A percentile compares a stretch with the other conserved stretches of the same genome.
These are phyloP conservation scores for Gossypium turneri DNA, from an alignment of 345 rosid genomes.

Conservation along the genomic window DNA sequence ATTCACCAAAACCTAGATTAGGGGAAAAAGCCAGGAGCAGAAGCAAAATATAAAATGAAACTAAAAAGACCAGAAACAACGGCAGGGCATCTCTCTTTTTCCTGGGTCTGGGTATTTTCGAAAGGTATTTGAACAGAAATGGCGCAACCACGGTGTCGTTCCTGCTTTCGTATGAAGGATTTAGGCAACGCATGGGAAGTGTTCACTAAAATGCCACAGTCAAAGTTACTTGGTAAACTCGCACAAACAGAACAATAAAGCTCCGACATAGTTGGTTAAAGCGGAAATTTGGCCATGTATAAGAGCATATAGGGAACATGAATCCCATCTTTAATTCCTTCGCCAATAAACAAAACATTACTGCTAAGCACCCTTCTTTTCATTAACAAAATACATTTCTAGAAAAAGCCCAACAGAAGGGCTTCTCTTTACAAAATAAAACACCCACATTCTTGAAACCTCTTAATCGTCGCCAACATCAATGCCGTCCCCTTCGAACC, in stretches of 20 bases:
- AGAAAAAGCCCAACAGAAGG: background rate
- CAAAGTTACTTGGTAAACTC: background rate
- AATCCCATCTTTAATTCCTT: background rate
- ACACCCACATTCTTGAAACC: background rate
- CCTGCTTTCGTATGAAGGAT: background rate
- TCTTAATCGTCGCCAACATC: background rate
- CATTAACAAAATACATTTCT: background rate
- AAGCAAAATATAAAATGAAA: too few relatives aligned
- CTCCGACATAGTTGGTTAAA: too few relatives aligned
- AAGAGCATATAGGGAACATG: background rate
- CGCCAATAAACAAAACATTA: background rate
- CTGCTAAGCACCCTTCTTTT: background rate
- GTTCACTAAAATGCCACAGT: slow-evolving; percentile 15
- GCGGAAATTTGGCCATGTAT: too few relatives aligned
- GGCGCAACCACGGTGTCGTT: too few relatives aligned
- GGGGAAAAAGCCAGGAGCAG: too few relatives aligned
- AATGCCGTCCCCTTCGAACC: slow-evolving; percentile 68
- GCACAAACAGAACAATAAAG: too few relatives aligned
- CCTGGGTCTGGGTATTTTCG: background rate
- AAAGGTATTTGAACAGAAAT: too few relatives aligned
- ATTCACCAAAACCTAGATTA: too few relatives aligned
- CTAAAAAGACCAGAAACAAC: background rate
- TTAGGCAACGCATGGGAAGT: background rate
- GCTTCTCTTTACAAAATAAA: background rate
- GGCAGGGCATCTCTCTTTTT: background rate